Conservation (phyloP, 2,329 filamentous ascomycete genomes). For the Exserohilum turcica region DNA sequence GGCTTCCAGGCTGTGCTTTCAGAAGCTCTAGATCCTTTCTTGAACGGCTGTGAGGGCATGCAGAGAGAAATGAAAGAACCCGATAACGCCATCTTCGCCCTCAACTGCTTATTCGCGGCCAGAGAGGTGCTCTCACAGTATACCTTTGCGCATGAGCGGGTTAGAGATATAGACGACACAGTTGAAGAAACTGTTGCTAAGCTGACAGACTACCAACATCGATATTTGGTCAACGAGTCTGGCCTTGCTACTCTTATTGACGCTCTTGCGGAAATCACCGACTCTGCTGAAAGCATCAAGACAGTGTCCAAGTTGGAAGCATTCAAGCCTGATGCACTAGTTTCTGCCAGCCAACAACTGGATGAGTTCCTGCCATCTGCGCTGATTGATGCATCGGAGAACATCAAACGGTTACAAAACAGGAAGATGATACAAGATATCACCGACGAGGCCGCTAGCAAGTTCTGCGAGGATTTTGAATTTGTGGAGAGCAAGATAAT, state of each 20-base stretch:
- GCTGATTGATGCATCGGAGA: conserved; percentile 87
- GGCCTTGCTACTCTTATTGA: conserved; percentile 70
- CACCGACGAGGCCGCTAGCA: conserved; percentile 80
- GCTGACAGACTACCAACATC: conserved; percentile 70
- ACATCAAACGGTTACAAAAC: conserved; percentile 74
- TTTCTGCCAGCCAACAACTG: conserved; percentile 72
- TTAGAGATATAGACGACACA: conserved; percentile 61
- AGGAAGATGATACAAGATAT: conserved; percentile 73
- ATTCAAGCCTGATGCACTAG: conserved; percentile 66
- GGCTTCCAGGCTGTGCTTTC: conserved; percentile 76
- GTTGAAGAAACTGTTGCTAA: conserved; percentile 62
- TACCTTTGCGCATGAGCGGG: conserved; percentile 66
- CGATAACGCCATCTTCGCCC: conserved; percentile 68
- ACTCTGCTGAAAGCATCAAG: conserved; percentile 57
- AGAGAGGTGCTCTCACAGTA: conserved; percentile 62
- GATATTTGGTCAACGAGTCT: conserved; percentile 75
- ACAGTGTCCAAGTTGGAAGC: conserved; percentile 60
- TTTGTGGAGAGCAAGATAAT: conserved; percentile 66
- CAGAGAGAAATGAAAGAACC: conserved; percentile 65
- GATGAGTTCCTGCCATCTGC: conserved; percentile 93
- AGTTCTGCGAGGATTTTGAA: conserved; percentile 86
- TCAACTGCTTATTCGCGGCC: conserved; percentile 72
- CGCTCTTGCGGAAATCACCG: conserved; percentile 56
- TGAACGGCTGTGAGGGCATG: conserved; percentile 74
- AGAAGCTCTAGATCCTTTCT: conserved; percentile 84